phyloP scores from a whole-genome alignment of 345 rosid genomes.

The Abelmoschus esculentus region DNA sequence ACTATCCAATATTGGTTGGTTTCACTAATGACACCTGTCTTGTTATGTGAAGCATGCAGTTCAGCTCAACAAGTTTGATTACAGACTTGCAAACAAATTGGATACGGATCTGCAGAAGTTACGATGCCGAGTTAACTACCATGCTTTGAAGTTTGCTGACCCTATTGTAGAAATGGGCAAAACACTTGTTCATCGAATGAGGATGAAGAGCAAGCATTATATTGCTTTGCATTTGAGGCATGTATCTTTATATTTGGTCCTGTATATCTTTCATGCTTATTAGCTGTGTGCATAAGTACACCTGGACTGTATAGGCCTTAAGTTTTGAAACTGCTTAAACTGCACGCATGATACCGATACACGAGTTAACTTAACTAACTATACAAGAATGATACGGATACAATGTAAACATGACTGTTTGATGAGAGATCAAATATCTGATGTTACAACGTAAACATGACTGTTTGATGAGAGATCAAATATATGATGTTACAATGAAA shows the following conservation, averaged over 20 bases:
- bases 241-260: conserved; percentile 12
- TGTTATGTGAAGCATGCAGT: conserved; percentile 51
- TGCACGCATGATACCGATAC: background rate
- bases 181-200: conserved; percentile 60
- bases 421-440: too few relatives aligned
- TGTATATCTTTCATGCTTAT: conserved; percentile 3
- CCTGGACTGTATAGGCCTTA: background rate
- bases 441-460: too few relatives aligned
- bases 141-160: conserved; percentile 76
- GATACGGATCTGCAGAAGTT: conserved; percentile 75
- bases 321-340: background rate
- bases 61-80: conserved; percentile 84
- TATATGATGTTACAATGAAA: background rate
- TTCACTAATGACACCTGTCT: background rate
- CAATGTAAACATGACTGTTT: background rate
- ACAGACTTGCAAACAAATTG: conserved; percentile 85
- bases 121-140: conserved; percentile 93
- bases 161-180: conserved; percentile 75
- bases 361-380: background rate
- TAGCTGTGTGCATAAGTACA: background rate
- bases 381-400: too few relatives aligned
- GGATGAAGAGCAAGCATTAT: conserved; percentile 62
- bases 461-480: too few relatives aligned
- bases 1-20: background rate
- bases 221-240: conserved; percentile 96